These are phyloP conservation scores for Debaryomycetaceae sp. DNA, from an alignment of 1,139 yeast species.

Conservation along the genomic window DNA sequence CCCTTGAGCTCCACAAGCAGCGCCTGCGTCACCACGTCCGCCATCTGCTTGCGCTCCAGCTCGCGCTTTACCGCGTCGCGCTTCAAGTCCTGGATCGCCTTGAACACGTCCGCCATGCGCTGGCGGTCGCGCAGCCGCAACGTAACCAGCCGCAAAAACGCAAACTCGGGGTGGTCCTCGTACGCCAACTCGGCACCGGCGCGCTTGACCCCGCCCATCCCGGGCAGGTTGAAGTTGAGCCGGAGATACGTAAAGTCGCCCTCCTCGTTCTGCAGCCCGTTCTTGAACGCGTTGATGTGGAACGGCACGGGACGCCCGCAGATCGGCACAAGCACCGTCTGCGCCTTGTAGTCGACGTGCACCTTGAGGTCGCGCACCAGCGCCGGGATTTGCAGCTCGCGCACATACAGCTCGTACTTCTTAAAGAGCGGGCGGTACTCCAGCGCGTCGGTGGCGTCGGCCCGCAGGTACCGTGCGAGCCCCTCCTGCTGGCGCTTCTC, in stretches of 20 bases:
- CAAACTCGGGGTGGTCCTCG: constrained; percentile 82
- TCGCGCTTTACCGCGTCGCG: constrained; percentile 89
- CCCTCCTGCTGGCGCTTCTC: constrained; percentile 87
- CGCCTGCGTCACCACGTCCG: constrained; percentile 93
- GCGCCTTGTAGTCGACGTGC: constrained; percentile 83
- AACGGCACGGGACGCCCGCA: constrained; percentile 97
- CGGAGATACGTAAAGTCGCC: constrained; percentile 91
- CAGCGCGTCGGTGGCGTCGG: constrained; percentile 63
- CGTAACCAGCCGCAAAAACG: constrained; percentile 83
- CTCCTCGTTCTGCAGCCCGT: constrained; percentile 93
- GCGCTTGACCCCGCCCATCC: constrained; percentile 68
- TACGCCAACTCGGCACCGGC: constrained; percentile 81
- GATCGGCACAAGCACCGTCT: constrained; percentile 86
- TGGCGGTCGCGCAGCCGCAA: constrained; percentile 88
- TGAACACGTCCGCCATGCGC: constrained; percentile 86
- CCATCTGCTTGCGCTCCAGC: constrained; percentile 84
- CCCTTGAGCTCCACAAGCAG: constrained; percentile 74
- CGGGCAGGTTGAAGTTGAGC: constrained; percentile 91
- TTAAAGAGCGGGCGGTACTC: constrained; percentile 77
- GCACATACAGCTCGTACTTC: constrained; percentile 87
- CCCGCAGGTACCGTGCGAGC: constrained; percentile 66
- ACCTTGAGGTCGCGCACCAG: constrained; percentile 80
- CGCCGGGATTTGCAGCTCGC: constrained; percentile 87
- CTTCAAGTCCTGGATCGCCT: constrained; percentile 87
- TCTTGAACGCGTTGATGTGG: constrained; percentile 90